Evolutionary conservation across 2,329 filamentous ascomycete genomes (phyloP).

Genomic region (Talaromyces albobiverticillius): DNA sequence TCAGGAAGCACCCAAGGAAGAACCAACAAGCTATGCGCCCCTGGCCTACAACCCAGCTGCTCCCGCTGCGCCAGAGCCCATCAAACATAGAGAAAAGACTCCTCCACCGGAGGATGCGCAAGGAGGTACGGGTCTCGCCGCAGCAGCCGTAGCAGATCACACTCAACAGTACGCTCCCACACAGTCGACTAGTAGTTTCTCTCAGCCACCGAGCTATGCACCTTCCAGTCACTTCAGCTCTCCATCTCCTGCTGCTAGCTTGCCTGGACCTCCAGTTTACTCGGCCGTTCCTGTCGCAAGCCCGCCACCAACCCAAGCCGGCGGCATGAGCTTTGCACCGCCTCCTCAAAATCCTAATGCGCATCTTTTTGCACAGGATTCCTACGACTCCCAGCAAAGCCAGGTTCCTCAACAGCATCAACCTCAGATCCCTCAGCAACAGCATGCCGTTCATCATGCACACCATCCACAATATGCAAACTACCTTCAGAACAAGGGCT

Average conservation of each 20-base stretch:
- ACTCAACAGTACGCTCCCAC: conserved; percentile 30
- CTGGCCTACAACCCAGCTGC: conserved; percentile 66
- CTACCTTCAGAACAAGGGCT: conserved; percentile 18
- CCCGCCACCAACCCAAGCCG: conserved; percentile 18
- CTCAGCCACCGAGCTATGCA: conserved; percentile 23
- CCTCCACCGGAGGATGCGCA: conserved; percentile 59
- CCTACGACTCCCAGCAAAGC: conserved; percentile 19
- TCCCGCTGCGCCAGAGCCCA: conserved; percentile 63
- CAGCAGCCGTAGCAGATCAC: conserved; percentile 40
- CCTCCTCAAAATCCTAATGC: conserved; percentile 34
- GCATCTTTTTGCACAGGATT: conserved; percentile 32
- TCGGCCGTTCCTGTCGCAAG: conserved; percentile 19
- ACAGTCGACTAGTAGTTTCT: conserved; percentile 22
- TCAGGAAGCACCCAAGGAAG: conserved; percentile 19
- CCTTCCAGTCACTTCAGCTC: conserved; percentile 21
- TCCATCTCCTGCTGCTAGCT: conserved; percentile 26
- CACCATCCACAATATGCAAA: conserved; percentile 20
- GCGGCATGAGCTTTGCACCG: conserved; percentile 31
- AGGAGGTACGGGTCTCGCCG: conserved; percentile 44
- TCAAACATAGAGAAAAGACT: conserved; percentile 64
- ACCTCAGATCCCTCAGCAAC: conserved; percentile 8
- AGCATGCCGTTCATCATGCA: conserved; percentile 13
- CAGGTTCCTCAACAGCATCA: background rate
- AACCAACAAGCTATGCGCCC: conserved; percentile 43
- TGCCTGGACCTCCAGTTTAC: conserved; percentile 30